A percentile compares a stretch with the other conserved stretches of the same genome.
Conservation (phyloP, 2,329 filamentous ascomycete species). For the Xenosphaeropsis pyriputrescens region DNA sequence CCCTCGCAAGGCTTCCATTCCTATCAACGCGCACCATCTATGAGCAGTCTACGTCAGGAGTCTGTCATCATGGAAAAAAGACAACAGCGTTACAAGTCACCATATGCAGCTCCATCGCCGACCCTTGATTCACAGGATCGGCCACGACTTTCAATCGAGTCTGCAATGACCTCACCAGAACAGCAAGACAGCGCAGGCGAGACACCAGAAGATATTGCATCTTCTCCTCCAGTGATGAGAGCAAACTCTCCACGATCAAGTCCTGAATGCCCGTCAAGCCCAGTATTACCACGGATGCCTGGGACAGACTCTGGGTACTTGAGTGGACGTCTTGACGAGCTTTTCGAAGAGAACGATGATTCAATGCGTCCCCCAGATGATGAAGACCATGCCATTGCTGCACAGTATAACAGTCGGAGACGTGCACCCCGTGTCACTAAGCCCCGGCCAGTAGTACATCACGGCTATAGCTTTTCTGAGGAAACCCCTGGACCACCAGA, state of each 20-base stretch:
- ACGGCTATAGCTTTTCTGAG: constrained; percentile 19
- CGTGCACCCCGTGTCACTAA: constrained; percentile 4
- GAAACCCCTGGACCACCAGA: constrained; percentile 24
- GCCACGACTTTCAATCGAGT: constrained; percentile 22
- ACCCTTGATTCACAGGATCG: constrained; percentile 18
- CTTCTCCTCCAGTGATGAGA: constrained; percentile 72
- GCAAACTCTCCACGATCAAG: constrained; percentile 61
- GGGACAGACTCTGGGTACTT: constrained; percentile 66
- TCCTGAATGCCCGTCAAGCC: constrained; percentile 55
- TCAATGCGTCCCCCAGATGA: constrained; percentile 18
- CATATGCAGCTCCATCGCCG: constrained; percentile 22
- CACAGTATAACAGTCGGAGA: constrained; percentile 14
- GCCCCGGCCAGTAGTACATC: constrained; percentile 5
- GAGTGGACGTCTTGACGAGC: constrained; percentile 48
- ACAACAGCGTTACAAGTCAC: constrained; percentile 20
- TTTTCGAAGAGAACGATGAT: constrained; percentile 39
- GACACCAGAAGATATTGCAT: constrained; percentile 73
- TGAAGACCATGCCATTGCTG: constrained; percentile 19
- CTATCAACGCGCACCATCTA: constrained; percentile 11
- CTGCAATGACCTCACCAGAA: constrained; percentile 30
- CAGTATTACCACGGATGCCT: constrained; percentile 40
- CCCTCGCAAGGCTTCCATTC: constrained; percentile 20
- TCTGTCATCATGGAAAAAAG: constrained; percentile 36
- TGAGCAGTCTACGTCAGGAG: constrained; percentile 43
- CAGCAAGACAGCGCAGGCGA: constrained; percentile 34